Evolutionary conservation across 108 stramenopile genomes (phyloP).

Genomic region (Epithemia pelagica): DNA sequence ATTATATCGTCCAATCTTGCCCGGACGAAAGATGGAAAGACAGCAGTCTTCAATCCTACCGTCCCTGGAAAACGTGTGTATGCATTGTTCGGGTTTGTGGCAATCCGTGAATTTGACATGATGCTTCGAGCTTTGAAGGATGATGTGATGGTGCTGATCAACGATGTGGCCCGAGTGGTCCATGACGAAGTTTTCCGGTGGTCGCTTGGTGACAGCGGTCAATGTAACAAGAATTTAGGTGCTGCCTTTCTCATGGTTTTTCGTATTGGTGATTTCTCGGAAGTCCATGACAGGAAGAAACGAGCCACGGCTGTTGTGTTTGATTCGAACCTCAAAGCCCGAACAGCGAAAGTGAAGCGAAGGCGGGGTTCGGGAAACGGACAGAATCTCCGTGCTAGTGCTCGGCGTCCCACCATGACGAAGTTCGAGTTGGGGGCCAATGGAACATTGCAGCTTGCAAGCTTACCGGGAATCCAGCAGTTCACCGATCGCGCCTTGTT

Average conservation of each 20-base stretch:
- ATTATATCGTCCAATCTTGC: slow-evolving; percentile 95
- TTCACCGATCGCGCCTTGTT: slow-evolving; percentile 80
- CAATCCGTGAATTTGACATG: slow-evolving; percentile 82
- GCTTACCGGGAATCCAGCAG: slow-evolving; percentile 64
- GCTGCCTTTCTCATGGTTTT: slow-evolving; percentile 91
- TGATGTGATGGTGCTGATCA: slow-evolving; percentile 94
- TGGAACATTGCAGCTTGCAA: slow-evolving; percentile 49
- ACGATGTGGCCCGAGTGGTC: slow-evolving; percentile 87
- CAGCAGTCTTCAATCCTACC: slow-evolving; percentile 85
- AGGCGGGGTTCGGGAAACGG: slow-evolving; percentile 4
- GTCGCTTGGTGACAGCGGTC: slow-evolving; percentile 81
- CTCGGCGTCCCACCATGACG: slow-evolving; percentile 3
- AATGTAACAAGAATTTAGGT: slow-evolving; percentile 97
- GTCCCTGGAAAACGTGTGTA: slow-evolving; percentile 83
- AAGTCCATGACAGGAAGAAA: slow-evolving; percentile 52
- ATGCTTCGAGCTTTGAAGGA: slow-evolving; percentile 77
- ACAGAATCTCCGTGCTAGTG: background rate
- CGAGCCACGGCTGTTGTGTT: slow-evolving; percentile 71
- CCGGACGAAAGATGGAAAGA: slow-evolving; percentile 50
- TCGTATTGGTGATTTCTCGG: slow-evolving; percentile 70
- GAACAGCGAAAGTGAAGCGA: slow-evolving; percentile 10
- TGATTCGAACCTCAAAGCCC: slow-evolving; percentile 17
- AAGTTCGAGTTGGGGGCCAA: background rate
- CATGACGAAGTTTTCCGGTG: slow-evolving; percentile 89
- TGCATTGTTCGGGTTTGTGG: slow-evolving; percentile 93